Conservation (phyloP, 441 rosid genomes). For the Euphorbia celastroides region DNA sequence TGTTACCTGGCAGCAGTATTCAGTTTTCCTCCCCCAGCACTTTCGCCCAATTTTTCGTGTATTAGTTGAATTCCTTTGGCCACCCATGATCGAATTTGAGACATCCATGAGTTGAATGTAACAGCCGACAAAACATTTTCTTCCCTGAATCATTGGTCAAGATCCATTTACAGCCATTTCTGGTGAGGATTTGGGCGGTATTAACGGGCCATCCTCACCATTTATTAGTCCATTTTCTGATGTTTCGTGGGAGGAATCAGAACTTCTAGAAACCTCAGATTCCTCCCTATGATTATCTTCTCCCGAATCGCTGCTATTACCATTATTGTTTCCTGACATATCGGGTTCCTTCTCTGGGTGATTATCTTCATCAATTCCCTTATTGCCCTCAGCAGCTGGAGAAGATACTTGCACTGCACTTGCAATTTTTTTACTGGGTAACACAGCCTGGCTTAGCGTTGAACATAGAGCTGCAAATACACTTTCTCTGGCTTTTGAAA, state of each 20-base stretch:
- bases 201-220: slow-evolving; percentile 59
- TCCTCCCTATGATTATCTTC: slow-evolving; percentile 58
- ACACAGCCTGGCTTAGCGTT: slow-evolving; percentile 79
- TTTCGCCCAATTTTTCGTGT: slow-evolving; percentile 13
- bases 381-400: slow-evolving; percentile 28
- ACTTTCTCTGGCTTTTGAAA: slow-evolving; percentile 46
- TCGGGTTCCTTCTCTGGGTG: slow-evolving; percentile 27
- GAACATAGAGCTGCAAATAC: slow-evolving; percentile 86
- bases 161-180: slow-evolving; percentile 97
- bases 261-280: slow-evolving; percentile 36
- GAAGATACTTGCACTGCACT: slow-evolving; percentile 21
- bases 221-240: slow-evolving; percentile 63
- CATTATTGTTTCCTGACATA: slow-evolving; percentile 32
- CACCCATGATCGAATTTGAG: slow-evolving; percentile 12
- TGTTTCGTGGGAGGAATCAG: slow-evolving; percentile 43
- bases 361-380: slow-evolving; percentile 33
- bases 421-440: slow-evolving; percentile 58
- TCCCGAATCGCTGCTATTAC: slow-evolving; percentile 34
- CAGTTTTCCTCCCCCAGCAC: slow-evolving; percentile 21
- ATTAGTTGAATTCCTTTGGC: slow-evolving; percentile 6
- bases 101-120: slow-evolving; percentile 24
- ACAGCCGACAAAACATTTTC: slow-evolving; percentile 17
- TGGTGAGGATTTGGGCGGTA: slow-evolving; percentile 71
- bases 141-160: slow-evolving; percentile 24
- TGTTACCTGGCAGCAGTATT: slow-evolving; percentile 26